Conservation (phyloP, 2,329 filamentous ascomycete species). For the Xylariaceae sp. region DNA sequence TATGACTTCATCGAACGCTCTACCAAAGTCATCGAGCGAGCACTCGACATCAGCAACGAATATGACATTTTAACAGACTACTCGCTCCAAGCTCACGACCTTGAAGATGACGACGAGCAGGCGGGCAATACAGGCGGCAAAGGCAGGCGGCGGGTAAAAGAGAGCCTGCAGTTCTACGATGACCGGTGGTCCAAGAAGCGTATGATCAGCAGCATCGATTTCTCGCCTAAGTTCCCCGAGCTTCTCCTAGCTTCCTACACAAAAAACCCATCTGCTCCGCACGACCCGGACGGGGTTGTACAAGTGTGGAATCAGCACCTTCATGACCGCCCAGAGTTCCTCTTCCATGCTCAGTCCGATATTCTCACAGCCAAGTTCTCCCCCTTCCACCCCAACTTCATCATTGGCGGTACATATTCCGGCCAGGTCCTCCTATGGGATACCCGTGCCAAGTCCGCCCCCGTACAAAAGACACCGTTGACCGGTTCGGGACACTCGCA, state of each 20-base stretch:
- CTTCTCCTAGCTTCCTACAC: slow-evolving; percentile 93
- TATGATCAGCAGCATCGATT: slow-evolving; percentile 94
- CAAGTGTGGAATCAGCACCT: slow-evolving; percentile 98
- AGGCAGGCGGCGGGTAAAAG: slow-evolving; percentile 75
- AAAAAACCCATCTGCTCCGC: slow-evolving; percentile 92
- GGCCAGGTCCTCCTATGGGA: slow-evolving; percentile 98
- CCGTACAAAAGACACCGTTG: slow-evolving; percentile 93
- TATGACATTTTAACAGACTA: slow-evolving; percentile 98
- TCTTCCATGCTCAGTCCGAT: slow-evolving; percentile 95
- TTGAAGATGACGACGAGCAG: slow-evolving; percentile 83
- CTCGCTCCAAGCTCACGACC: slow-evolving; percentile 74
- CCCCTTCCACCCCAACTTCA: slow-evolving; percentile 96
- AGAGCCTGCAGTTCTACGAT: slow-evolving; percentile 91
- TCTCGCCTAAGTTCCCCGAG: slow-evolving; percentile 94
- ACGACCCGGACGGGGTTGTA: slow-evolving; percentile 89
- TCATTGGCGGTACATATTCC: slow-evolving; percentile 94
- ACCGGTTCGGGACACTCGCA: slow-evolving; percentile 96
- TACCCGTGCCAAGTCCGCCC: slow-evolving; percentile 83
- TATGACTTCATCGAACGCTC: slow-evolving; percentile 93
- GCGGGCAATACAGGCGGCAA: slow-evolving; percentile 69
- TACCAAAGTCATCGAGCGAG: slow-evolving; percentile 95
- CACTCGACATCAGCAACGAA: slow-evolving; percentile 76
- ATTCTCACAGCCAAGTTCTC: slow-evolving; percentile 96
- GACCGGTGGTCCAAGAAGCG: slow-evolving; percentile 96
- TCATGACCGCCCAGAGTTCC: slow-evolving; percentile 91